A percentile compares a stretch with the other conserved stretches of the same genome.
Evolutionary conservation across 1,139 yeast species (phyloP).

Genomic region (Blastobotrys proliferans): DNA sequence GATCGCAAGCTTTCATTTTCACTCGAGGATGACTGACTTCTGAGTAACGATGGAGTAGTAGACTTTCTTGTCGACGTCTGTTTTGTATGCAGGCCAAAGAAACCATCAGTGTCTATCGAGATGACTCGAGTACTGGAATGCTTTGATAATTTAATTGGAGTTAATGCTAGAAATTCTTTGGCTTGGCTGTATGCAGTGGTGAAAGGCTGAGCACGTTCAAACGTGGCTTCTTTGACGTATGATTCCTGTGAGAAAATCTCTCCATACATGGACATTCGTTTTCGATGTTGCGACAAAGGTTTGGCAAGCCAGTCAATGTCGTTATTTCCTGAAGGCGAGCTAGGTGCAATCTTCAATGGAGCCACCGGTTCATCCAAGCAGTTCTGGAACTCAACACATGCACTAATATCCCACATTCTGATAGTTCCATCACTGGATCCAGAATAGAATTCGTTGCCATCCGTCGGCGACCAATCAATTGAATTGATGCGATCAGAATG

Average conservation of each 20-base stretch:
- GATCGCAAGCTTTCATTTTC: slow-evolving; percentile 1
- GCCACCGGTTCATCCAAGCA: not conserved
- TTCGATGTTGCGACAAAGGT: slow-evolving; percentile 32
- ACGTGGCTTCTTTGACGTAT: too few relatives aligned
- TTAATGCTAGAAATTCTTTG: slow-evolving; percentile 30
- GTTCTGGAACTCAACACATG: slow-evolving; percentile 17
- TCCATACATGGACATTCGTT: slow-evolving; percentile 29
- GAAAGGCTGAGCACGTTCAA: slow-evolving; percentile 14
- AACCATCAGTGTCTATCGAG: slow-evolving; percentile 30
- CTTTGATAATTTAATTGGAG: too few relatives aligned
- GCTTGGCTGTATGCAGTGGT: slow-evolving; percentile 31
- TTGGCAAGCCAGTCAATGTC: slow-evolving; percentile 27
- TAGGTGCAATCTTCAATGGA: slow-evolving; percentile 5
- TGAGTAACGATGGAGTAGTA: too few relatives aligned
- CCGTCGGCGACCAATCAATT: slow-evolving; percentile 53
- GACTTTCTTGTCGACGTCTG: too few relatives aligned
- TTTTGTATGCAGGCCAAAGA: slow-evolving; percentile 31
- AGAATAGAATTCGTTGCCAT: slow-evolving; percentile 48
- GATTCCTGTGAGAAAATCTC: slow-evolving; percentile 29
- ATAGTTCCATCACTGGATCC: slow-evolving; percentile 71
- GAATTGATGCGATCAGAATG: slow-evolving; percentile 54
- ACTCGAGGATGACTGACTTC: not conserved
- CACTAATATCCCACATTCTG: slow-evolving; percentile 64
- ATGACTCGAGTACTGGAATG: slow-evolving; percentile 4
- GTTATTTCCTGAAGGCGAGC: not conserved